Base-by-base conservation (phyloP, 371 early-diverging fungal species). In the Lichtheimia ramosa region DNA sequence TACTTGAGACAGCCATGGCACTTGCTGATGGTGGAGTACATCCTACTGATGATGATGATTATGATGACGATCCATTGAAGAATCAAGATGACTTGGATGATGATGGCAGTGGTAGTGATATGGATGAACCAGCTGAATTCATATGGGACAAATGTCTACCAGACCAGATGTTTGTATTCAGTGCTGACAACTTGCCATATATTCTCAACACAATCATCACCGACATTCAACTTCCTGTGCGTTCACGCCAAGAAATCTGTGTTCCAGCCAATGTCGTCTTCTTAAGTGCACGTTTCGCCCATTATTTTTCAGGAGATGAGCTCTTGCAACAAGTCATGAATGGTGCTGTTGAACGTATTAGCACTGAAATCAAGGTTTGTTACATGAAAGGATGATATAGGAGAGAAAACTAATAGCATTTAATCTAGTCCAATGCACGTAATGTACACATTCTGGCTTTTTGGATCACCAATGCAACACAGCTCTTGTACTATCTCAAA, bases 141-240 rank as follows among this genome's bases (percentile, higher is more conserved):
- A 75, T 87, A 39, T 94, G 89, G 91, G 88, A 88, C 56, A 83
- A 71, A 50, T 90, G 93, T 71, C 74, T 79, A 48, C 87, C 86
- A 12, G 90, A 92, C 72, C 95, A 93, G 68, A 94, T 95, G 95
- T 89, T 94, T 79, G 96, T 95, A 16, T 92, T 96, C 70, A 84
- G 87, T 21, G 79, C 79, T 40, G 76, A 81, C 48, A 80, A 89
- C 21, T 73, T 94, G 43, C 78, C 83, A 3, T 83, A 81, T 50
- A 86, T 96, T 21, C 71, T 96, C 25, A 75, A 89, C 50, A 85
- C 87, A 0, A 74, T 90, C 6, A 82, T 93, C 49, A 82, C 77
- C 25, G 67, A 83, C 16, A 83, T 90, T 54, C 83, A 79, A 28
- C 51, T 80, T 8, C 89, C 90, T 3, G 59, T 75, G 1, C 61